Percentiles rank a stretch among this genome's conserved stretches.
Evolutionary conservation across 1,284 basidiomycete species (phyloP).

Genomic region (Inonotus hispidus): DNA sequence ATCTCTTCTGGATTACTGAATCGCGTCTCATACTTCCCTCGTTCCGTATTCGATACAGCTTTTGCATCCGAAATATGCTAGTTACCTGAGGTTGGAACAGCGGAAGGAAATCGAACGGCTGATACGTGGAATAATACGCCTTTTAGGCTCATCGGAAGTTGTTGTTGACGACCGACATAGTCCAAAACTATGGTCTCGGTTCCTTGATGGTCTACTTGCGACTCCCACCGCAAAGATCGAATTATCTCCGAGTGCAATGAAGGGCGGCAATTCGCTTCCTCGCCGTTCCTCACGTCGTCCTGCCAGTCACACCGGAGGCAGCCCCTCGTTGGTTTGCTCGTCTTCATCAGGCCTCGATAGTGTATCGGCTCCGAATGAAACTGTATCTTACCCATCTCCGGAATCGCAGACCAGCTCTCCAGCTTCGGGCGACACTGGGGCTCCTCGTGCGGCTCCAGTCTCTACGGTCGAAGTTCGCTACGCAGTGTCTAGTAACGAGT

Average conservation of each 20-base stretch:
- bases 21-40: background rate
- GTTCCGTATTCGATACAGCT: constrained; percentile 36
- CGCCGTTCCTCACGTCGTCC: constrained; percentile 17
- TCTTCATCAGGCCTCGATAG: background rate
- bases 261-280: constrained; percentile 13
- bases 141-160: constrained; percentile 59
- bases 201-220: constrained; percentile 63
- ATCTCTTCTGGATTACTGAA: background rate
- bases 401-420: background rate
- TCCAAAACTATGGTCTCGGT: constrained; percentile 68
- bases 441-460: background rate
- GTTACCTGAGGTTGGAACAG: constrained; percentile 48
- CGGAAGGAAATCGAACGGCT: constrained; percentile 54
- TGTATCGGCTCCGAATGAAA: background rate
- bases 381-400: background rate
- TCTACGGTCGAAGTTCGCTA: background rate
- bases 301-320: constrained; percentile 18
- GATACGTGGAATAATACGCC: constrained; percentile 60
- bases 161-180: constrained; percentile 72
- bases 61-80: constrained; percentile 64
- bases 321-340: background rate
- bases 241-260: constrained; percentile 24
- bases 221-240: constrained; percentile 45
- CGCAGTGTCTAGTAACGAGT: background rate
- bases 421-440: background rate